Conservation (phyloP, 192 early-diverging fungal species). For the Entomortierella parvispora region DNA sequence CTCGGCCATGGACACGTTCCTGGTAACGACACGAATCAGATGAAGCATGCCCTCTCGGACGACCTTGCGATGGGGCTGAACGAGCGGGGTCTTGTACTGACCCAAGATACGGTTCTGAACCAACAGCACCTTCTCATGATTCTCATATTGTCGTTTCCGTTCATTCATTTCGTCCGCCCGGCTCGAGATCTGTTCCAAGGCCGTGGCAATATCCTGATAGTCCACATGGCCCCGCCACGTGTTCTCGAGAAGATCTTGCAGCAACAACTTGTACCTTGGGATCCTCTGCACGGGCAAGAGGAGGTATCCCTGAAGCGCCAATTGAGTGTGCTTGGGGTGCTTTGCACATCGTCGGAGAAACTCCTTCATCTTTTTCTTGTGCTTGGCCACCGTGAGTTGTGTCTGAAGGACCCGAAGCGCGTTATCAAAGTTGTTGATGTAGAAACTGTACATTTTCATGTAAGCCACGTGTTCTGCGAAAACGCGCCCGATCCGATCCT, state of each 20-base stretch:
- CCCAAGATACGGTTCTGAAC: conserved; percentile 58
- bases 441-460: conserved; percentile 86
- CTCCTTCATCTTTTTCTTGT: conserved; percentile 54
- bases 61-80: conserved; percentile 64
- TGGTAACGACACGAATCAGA: conserved; percentile 52
- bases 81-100: conserved; percentile 50
- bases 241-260: conserved; percentile 75
- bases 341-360: conserved; percentile 59
- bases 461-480: conserved; percentile 78
- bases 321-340: conserved; percentile 74
- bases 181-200: conserved; percentile 68
- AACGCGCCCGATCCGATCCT: conserved; percentile 69
- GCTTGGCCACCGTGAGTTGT: conserved; percentile 34
- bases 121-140: conserved; percentile 57
- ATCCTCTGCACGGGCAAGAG: conserved; percentile 91
- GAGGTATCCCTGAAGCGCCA: conserved; percentile 85
- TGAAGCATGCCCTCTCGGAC: conserved; percentile 60
- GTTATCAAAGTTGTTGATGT: conserved; percentile 87
- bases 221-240: conserved; percentile 81
- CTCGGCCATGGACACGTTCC: conserved; percentile 48
- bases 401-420: conserved; percentile 68
- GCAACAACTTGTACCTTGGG: conserved; percentile 87
- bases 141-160: conserved; percentile 79
- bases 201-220: conserved; percentile 66
- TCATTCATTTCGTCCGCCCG: conserved; percentile 88